Percentiles rank a stretch among this genome's conserved stretches.
phyloP scores from a whole-genome alignment of 75 land plant species.

The Picea glauca region DNA sequence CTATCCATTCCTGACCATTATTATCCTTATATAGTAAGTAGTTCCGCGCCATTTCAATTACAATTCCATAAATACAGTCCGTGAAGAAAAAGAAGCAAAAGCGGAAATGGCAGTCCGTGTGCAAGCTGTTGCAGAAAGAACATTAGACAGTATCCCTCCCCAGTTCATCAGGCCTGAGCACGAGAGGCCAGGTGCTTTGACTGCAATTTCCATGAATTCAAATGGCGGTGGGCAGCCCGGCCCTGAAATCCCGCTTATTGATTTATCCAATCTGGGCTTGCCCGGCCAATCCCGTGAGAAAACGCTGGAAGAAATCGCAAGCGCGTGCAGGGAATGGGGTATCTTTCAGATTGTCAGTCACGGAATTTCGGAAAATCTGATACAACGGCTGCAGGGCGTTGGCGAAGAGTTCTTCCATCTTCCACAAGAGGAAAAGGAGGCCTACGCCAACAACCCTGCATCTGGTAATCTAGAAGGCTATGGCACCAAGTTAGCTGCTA shows the following conservation, averaged over 20 bases:
- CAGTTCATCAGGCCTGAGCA: conserved; percentile 38
- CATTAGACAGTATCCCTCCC: conserved; percentile 22
- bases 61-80: too few species aligned
- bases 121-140: conserved; percentile 29
- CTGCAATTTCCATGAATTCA: too few species aligned
- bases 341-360: conserved; percentile 38
- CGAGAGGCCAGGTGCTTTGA: conserved; percentile 29
- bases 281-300: background rate
- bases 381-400: conserved; percentile 16
- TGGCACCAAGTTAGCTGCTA: conserved; percentile 39
- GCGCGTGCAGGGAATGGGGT: conserved; percentile 34
- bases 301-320: conserved; percentile 1
- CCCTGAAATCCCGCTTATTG: background rate
- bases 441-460: conserved; percentile 29
- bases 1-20: too few species aligned
- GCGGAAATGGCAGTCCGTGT: conserved; percentile 21
- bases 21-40: too few species aligned
- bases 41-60: too few species aligned
- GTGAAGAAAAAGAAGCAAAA: too few species aligned
- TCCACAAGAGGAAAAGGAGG: conserved; percentile 54
- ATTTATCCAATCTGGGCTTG: background rate
- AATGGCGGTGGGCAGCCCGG: too few species aligned
- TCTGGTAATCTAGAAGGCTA: conserved; percentile 34
- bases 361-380: conserved; percentile 22
- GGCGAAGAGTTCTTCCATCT: conserved; percentile 47